These are phyloP conservation scores for Pezicula carpinea DNA, from an alignment of 2,329 filamentous ascomycete species.

Conservation along the genomic window DNA sequence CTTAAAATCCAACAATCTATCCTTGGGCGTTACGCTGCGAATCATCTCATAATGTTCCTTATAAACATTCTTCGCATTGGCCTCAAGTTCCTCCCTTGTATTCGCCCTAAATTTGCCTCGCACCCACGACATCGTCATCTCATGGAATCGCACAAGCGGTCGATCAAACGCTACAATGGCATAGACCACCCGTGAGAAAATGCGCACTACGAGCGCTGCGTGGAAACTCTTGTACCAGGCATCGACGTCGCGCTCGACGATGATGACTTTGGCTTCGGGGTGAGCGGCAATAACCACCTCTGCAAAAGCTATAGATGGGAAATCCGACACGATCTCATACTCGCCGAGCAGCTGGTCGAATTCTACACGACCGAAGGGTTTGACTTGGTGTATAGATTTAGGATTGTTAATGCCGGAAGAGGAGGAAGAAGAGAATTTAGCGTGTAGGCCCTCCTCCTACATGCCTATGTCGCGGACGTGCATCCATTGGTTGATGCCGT, in stretches of 20 bases:
- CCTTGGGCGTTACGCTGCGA: slow-evolving; percentile 35
- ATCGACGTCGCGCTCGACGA: slow-evolving; percentile 26
- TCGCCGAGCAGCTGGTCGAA: slow-evolving; percentile 11
- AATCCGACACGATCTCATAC: slow-evolving; percentile 24
- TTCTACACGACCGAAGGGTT: slow-evolving; percentile 6
- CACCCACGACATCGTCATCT: too few species aligned
- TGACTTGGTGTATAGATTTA: too few species aligned
- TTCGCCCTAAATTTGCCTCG: too few species aligned
- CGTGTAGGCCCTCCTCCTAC: slow-evolving; percentile 20
- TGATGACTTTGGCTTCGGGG: slow-evolving; percentile 33
- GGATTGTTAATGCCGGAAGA: not conserved
- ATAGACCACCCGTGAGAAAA: slow-evolving; percentile 15
- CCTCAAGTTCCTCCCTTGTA: too few species aligned
- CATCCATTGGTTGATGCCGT: slow-evolving; percentile 2
- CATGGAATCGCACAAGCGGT: too few species aligned
- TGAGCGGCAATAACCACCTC: slow-evolving; percentile 31
- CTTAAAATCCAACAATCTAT: slow-evolving; percentile 37
- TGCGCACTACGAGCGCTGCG: slow-evolving; percentile 9
- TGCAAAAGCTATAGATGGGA: slow-evolving; percentile 29
- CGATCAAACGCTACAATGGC: too few species aligned
- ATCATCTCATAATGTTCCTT: slow-evolving; percentile 44
- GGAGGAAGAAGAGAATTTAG: too few species aligned
- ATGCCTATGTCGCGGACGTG: slow-evolving; percentile 9
- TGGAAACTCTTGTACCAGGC: slow-evolving; percentile 21
- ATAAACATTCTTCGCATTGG: not conserved